A percentile compares a stretch with the other conserved stretches of the same genome.
Conservation (phyloP, 2,329 filamentous ascomycete species). For the Penicillium sp. region DNA sequence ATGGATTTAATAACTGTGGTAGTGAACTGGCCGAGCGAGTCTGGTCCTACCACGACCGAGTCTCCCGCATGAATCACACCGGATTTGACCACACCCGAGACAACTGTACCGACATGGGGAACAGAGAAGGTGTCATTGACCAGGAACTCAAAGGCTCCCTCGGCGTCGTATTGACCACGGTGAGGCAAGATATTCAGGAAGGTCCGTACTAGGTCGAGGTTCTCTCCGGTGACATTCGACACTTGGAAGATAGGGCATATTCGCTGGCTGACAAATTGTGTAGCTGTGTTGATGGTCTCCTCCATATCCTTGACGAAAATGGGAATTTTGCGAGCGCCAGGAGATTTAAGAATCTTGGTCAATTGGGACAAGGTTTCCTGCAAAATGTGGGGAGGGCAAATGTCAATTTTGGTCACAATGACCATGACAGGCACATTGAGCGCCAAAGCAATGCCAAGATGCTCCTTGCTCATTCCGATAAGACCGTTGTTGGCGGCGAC, state of each 20-base stretch:
- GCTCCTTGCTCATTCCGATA: slow-evolving; percentile 97
- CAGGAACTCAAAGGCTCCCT: slow-evolving; percentile 88
- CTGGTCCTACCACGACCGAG: slow-evolving; percentile 81
- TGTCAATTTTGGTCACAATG: slow-evolving; percentile 96
- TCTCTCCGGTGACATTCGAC: slow-evolving; percentile 93
- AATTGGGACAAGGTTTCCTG: slow-evolving; percentile 91
- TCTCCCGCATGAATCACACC: slow-evolving; percentile 90
- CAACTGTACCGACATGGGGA: slow-evolving; percentile 92
- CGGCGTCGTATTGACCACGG: slow-evolving; percentile 85
- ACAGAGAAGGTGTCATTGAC: slow-evolving; percentile 98
- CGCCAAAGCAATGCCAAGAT: slow-evolving; percentile 88
- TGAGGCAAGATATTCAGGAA: slow-evolving; percentile 96
- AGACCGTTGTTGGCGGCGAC: slow-evolving; percentile 97
- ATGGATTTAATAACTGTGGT: slow-evolving; percentile 87
- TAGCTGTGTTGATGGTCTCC: slow-evolving; percentile 91
- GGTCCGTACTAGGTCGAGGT: slow-evolving; percentile 82
- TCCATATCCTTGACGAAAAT: slow-evolving; percentile 91
- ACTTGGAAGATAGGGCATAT: slow-evolving; percentile 98
- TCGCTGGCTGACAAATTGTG: slow-evolving; percentile 89
- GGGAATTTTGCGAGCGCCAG: slow-evolving; percentile 90
- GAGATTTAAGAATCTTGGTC: slow-evolving; percentile 88
- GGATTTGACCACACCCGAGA: slow-evolving; percentile 87
- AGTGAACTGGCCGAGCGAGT: slow-evolving; percentile 84
- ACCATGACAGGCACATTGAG: slow-evolving; percentile 98
- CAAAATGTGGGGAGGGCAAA: slow-evolving; percentile 92